Conservation (phyloP, 139 green algal genomes). For the Raphidocelis subcapitata region DNA sequence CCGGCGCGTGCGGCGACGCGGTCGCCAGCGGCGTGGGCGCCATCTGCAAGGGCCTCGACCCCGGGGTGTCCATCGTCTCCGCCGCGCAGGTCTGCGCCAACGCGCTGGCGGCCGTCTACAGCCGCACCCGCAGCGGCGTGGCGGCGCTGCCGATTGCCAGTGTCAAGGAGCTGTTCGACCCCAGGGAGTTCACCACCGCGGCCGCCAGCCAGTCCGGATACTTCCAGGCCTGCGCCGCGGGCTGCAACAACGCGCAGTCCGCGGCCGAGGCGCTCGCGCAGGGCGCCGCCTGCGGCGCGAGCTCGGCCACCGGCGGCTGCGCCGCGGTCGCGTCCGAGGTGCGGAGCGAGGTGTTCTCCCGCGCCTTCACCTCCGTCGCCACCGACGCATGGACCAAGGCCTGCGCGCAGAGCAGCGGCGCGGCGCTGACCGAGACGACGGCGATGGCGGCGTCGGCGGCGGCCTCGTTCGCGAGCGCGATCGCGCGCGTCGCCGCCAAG, state of each 20-base stretch:
- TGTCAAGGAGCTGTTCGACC: not conserved
- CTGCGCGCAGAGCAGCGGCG: constrained; percentile 8
- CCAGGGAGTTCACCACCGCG: not conserved
- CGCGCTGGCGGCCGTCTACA: constrained; percentile 22
- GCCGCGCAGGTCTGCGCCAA: constrained; percentile 8
- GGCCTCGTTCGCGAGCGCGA: constrained; percentile 11
- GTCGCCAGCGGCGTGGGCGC: constrained; percentile 11
- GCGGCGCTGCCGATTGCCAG: constrained; percentile 2
- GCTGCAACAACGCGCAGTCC: constrained; percentile 22
- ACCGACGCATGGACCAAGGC: constrained; percentile 11
- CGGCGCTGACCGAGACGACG: not conserved
- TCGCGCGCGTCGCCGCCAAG: constrained; percentile 10
- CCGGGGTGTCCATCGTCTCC: constrained; percentile 18
- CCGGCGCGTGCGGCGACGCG: constrained; percentile 26
- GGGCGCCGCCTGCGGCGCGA: constrained; percentile 21
- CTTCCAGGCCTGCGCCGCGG: constrained; percentile 8
- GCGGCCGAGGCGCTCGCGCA: constrained; percentile 28
- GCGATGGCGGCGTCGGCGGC: constrained; percentile 14
- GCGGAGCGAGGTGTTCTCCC: constrained; percentile 6
- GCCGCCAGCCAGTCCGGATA: constrained; percentile 2
- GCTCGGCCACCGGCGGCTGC: constrained; percentile 17
- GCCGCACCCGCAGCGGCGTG: not conserved
- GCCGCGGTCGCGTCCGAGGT: constrained; percentile 11
- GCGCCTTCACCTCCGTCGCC: constrained; percentile 13
- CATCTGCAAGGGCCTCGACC: constrained; percentile 22